A percentile compares a stretch with the other conserved stretches of the same genome.
Conservation (phyloP, 768 basidiomycete genomes). For the Dictyophora rubrovolvata region DNA sequence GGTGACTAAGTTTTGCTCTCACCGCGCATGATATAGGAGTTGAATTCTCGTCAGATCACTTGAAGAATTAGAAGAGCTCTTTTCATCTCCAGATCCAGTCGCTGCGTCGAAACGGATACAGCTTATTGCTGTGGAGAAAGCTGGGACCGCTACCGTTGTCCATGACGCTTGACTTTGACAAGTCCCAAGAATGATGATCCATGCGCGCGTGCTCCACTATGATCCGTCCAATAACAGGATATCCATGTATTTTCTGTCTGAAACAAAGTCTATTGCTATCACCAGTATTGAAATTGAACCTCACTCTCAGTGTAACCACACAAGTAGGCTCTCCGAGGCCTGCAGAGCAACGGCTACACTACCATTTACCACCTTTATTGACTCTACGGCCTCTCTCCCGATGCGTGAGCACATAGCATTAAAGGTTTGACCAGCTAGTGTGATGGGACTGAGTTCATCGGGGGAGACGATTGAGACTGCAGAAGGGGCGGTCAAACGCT, state of each 20-base stretch:
- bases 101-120: slow-evolving; percentile 19
- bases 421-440: slow-evolving; percentile 22
- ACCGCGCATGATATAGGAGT: background rate
- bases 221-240: no score
- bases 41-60: slow-evolving; percentile 14
- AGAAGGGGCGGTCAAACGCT: slow-evolving; percentile 26
- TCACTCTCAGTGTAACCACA: slow-evolving; percentile 15
- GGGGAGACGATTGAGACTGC: slow-evolving; percentile 23
- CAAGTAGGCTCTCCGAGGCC: slow-evolving; percentile 29
- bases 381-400: slow-evolving; percentile 21
- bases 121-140: slow-evolving; percentile 18
- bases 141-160: slow-evolving; percentile 9
- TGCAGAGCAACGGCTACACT: slow-evolving; percentile 20
- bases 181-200: no score
- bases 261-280: background rate
- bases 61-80: slow-evolving; percentile 26
- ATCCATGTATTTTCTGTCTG: no score
- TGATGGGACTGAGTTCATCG: slow-evolving; percentile 26
- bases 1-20: slow-evolving; percentile 1
- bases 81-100: slow-evolving; percentile 22
- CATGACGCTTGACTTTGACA: background rate
- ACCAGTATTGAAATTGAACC: background rate
- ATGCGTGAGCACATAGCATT: slow-evolving; percentile 17
- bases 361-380: slow-evolving; percentile 16
- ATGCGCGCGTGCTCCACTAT: no score